These are phyloP conservation scores for Sarocladiaceae sp. DNA, from an alignment of 2,329 filamentous ascomycete genomes.

Conservation along the genomic window DNA sequence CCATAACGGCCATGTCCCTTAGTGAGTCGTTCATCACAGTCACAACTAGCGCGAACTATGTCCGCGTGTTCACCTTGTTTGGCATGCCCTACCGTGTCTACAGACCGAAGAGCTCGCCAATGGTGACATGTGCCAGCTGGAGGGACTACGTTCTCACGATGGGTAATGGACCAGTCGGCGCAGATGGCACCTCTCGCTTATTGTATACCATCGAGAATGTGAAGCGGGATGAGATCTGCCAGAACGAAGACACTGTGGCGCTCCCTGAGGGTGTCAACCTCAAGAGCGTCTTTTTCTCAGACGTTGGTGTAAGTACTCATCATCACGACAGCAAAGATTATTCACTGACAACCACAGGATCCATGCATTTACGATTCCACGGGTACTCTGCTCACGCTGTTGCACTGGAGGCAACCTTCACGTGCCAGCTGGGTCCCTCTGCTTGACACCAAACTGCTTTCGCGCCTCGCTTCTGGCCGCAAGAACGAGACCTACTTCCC, in stretches of 20 bases:
- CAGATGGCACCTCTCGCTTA: slow-evolving; percentile 73
- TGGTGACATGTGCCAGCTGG: slow-evolving; percentile 92
- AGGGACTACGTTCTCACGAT: slow-evolving; percentile 94
- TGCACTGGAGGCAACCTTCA: slow-evolving; percentile 85
- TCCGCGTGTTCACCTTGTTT: slow-evolving; percentile 89
- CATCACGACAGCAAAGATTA: background rate
- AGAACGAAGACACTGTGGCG: slow-evolving; percentile 89
- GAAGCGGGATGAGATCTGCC: slow-evolving; percentile 88
- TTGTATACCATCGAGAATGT: slow-evolving; percentile 93
- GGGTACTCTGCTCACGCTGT: slow-evolving; percentile 78
- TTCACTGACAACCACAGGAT: slow-evolving; percentile 49
- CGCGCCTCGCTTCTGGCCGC: slow-evolving; percentile 76
- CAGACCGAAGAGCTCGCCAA: slow-evolving; percentile 83
- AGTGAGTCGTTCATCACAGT: slow-evolving; percentile 90
- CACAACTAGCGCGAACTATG: slow-evolving; percentile 81
- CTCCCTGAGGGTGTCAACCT: slow-evolving; percentile 70
- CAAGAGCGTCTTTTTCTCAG: slow-evolving; percentile 86
- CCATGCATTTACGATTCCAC: slow-evolving; percentile 95
- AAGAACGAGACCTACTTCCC: slow-evolving; percentile 94
- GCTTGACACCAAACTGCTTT: slow-evolving; percentile 79
- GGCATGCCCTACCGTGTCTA: slow-evolving; percentile 87
- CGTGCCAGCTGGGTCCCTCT: slow-evolving; percentile 90
- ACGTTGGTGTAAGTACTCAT: slow-evolving; percentile 64
- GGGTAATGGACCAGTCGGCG: slow-evolving; percentile 81
- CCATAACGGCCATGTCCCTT: slow-evolving; percentile 81